A percentile compares a stretch with the other conserved stretches of the same genome.
Evolutionary conservation across 345 rosid species (phyloP).

Genomic region (Bruguiera gymnorhiza): DNA sequence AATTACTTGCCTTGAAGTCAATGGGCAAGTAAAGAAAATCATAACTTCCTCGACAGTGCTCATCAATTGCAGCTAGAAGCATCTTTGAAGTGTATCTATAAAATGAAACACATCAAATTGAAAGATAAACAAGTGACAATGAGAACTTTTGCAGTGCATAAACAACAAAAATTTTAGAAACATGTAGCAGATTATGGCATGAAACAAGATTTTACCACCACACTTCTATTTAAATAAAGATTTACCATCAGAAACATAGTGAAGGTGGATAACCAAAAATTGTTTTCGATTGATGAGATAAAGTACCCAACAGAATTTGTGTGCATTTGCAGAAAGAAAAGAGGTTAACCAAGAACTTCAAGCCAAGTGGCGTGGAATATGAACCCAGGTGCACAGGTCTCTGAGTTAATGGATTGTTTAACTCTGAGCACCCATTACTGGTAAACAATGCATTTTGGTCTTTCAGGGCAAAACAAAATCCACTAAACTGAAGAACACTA

Average conservation of each 20-base stretch:
- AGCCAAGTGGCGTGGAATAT: too few relatives aligned
- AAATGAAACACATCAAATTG: neutral
- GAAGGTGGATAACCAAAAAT: neutral
- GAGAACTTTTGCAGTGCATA: neutral
- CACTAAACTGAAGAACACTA: neutral
- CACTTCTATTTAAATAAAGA: neutral
- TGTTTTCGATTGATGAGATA: too few relatives aligned
- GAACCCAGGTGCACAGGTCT: too few relatives aligned
- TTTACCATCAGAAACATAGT: neutral
- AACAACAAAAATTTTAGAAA: neutral
- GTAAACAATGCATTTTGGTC: too few relatives aligned
- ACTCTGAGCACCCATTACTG: too few relatives aligned
- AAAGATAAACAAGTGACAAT: neutral
- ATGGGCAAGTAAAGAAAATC: slow-evolving; percentile 69
- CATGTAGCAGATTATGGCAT: neutral
- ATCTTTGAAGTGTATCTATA: slow-evolving; percentile 70
- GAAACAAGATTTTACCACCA: neutral
- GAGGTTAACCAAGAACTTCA: too few relatives aligned
- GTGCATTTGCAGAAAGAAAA: too few relatives aligned
- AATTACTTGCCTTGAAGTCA: slow-evolving; percentile 58
- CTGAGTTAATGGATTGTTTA: too few relatives aligned
- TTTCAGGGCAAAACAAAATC: neutral
- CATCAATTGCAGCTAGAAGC: slow-evolving; percentile 74
- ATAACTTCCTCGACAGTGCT: slow-evolving; percentile 58
- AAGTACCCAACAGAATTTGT: too few relatives aligned